A percentile compares a stretch with the other conserved stretches of the same genome.
These are phyloP conservation scores for Toxicodendron radicans DNA, from an alignment of 345 rosid species.

Conservation along the genomic window DNA sequence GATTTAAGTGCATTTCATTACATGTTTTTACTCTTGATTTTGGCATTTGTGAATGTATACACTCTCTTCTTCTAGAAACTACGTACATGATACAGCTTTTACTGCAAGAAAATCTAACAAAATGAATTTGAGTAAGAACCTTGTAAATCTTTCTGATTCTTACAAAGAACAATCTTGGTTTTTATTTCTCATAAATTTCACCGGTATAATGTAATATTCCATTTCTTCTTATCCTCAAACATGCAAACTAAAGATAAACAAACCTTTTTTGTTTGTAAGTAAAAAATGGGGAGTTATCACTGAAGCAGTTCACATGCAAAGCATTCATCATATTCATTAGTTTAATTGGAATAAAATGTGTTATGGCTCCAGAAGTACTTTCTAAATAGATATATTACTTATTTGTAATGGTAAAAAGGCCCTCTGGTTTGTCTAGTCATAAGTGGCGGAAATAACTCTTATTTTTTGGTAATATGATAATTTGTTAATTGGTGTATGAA, in stretches of 20 bases:
- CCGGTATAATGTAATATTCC: neutral
- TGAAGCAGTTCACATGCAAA: neutral
- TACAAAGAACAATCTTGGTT: neutral
- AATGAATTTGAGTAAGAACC: neutral
- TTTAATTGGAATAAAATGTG: neutral
- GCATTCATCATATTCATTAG: too few relatives aligned
- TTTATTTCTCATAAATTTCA: neutral
- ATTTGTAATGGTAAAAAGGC: neutral
- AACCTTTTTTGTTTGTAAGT: neutral
- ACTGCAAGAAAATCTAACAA: neutral
- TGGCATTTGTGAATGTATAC: constrained; percentile 15
- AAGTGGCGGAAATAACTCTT: neutral
- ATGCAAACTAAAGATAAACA: neutral
- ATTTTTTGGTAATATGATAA: too few relatives aligned
- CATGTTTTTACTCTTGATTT: constrained; percentile 10
- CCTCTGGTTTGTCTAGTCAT: neutral
- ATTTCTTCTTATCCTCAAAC: neutral
- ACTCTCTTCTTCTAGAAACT: neutral
- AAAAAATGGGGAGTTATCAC: neutral
- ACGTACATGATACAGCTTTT: too few relatives aligned
- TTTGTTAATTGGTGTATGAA: neutral
- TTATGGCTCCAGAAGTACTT: neutral
- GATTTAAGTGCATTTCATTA: constrained; percentile 13
- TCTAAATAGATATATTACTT: neutral
- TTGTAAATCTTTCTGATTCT: neutral